phyloP scores from a whole-genome alignment of 371 early-diverging fungal genomes.

The Mortierella sp. region DNA sequence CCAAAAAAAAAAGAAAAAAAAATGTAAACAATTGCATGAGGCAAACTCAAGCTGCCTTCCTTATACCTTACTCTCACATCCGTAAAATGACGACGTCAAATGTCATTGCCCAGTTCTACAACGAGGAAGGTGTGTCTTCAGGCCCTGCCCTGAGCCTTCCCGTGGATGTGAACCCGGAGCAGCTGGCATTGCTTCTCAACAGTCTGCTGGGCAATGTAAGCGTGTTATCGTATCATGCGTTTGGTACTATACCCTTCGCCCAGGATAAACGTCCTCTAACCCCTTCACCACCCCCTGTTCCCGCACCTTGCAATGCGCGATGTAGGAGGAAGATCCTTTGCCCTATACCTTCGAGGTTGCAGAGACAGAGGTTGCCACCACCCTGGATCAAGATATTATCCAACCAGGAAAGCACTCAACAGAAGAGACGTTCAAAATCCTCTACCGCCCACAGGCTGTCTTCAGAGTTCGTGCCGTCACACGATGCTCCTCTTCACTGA shows the following conservation, averaged over 20 bases:
- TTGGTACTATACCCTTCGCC: no score
- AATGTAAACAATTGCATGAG: no score
- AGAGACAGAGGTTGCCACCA: conserved; percentile 80
- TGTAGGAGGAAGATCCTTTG: conserved; percentile 78
- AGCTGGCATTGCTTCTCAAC: conserved; percentile 89
- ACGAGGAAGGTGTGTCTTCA: conserved; percentile 81
- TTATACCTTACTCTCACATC: conserved; percentile 7
- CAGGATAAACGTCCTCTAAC: no score
- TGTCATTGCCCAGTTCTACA: conserved; percentile 85
- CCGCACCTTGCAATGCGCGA: conserved; percentile 7
- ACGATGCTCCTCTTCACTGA: conserved; percentile 87
- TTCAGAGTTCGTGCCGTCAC: conserved; percentile 94
- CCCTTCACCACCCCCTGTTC: no score
- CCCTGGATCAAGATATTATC: conserved; percentile 81
- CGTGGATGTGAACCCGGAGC: conserved; percentile 84
- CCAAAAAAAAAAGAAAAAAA: no score
- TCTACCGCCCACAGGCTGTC: conserved; percentile 94
- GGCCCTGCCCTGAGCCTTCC: conserved; percentile 92
- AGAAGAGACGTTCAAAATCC: conserved; percentile 88
- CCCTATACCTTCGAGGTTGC: conserved; percentile 94
- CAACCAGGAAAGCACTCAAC: conserved; percentile 76
- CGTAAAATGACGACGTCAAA: conserved; percentile 43
- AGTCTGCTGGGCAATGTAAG: conserved; percentile 86
- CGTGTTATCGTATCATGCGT: background rate
- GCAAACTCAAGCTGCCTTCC: background rate